phyloP scores from a whole-genome alignment of 202 grass and related monocot genomes.

The Schoenoplectus triqueter region DNA sequence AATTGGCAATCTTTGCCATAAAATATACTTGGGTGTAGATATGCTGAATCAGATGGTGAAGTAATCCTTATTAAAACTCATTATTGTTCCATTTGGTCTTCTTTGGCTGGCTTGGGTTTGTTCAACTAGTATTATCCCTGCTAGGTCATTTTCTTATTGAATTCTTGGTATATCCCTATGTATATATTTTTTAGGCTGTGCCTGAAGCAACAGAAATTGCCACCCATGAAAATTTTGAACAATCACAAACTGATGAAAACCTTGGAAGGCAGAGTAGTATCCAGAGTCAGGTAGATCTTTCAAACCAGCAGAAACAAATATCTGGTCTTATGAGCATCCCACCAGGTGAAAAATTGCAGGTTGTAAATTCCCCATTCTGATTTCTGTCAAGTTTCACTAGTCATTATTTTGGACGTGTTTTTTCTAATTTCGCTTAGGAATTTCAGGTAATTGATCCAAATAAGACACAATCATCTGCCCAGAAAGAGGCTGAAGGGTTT shows the following conservation, averaged over 20 bases:
- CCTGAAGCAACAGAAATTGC: conserved; percentile 50
- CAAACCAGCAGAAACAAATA: conserved; percentile 58
- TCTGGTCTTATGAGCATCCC: conserved; percentile 36
- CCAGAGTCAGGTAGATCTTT: conserved; percentile 52
- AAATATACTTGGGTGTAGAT: conserved; percentile 5
- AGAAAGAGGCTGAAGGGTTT: conserved; percentile 47
- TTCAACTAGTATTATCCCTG: conserved; percentile 14
- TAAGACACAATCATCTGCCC: conserved; percentile 44
- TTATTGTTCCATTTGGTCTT: conserved; percentile 10
- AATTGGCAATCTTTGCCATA: background rate
- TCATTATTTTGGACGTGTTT: background rate
- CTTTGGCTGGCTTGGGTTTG: conserved; percentile 44
- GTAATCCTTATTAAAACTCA: background rate
- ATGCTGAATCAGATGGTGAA: background rate
- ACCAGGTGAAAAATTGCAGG: conserved; percentile 58
- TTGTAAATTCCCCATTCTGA: conserved; percentile 40
- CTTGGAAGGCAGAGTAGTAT: conserved; percentile 40
- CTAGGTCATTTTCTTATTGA: background rate
- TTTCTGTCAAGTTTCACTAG: conserved; percentile 21
- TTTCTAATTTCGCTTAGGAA: background rate
- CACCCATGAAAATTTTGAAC: conserved; percentile 58
- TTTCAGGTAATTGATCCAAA: conserved; percentile 50
- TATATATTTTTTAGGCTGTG: conserved; percentile 48
- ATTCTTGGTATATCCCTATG: background rate
- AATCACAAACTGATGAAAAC: conserved; percentile 59